Conservation (phyloP, 768 basidiomycete genomes). For the Vishniacozyma victoriae region DNA sequence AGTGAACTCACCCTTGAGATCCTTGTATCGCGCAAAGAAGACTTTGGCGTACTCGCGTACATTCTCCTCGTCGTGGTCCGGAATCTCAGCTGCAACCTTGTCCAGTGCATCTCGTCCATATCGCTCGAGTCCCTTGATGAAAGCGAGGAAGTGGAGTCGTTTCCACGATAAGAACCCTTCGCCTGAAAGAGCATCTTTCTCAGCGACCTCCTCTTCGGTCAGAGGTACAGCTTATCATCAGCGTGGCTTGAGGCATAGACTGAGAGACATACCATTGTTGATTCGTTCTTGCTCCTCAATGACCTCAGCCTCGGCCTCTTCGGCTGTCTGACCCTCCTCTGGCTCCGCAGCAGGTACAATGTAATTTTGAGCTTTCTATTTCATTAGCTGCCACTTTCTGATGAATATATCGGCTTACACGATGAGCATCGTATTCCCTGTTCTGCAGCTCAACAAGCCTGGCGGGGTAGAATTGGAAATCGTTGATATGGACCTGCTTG, state of each 20-base stretch:
- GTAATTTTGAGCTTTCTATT: conserved; percentile 44
- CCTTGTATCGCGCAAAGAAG: conserved; percentile 85
- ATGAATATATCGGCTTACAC: conserved; percentile 8
- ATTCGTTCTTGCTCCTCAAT: conserved; percentile 75
- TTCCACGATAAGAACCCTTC: conserved; percentile 88
- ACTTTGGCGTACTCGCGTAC: conserved; percentile 71
- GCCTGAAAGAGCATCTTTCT: conserved; percentile 70
- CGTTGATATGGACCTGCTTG: conserved; percentile 79
- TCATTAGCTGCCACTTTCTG: neutral
- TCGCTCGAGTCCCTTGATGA: conserved; percentile 68
- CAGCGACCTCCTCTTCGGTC: conserved; percentile 75
- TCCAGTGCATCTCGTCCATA: conserved; percentile 60
- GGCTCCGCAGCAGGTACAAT: conserved; percentile 58
- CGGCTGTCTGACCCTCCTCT: conserved; percentile 66
- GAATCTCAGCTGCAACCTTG: conserved; percentile 69
- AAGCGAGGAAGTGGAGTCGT: conserved; percentile 86
- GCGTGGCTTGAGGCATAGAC: neutral
- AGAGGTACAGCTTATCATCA: conserved; percentile 67
- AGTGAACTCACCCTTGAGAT: conserved; percentile 60
- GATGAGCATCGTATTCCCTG: conserved; percentile 57
- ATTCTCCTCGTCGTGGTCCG: conserved; percentile 68
- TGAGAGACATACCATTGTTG: conserved; percentile 60
- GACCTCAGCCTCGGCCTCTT: conserved; percentile 76
- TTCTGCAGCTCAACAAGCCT: conserved; percentile 76
- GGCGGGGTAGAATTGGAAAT: conserved; percentile 93